Evolutionary conservation across 768 basidiomycete genomes (phyloP), one percentile per base, ranked within the genome.

Genomic region (Phlebiopsis flavidoalba): DNA sequence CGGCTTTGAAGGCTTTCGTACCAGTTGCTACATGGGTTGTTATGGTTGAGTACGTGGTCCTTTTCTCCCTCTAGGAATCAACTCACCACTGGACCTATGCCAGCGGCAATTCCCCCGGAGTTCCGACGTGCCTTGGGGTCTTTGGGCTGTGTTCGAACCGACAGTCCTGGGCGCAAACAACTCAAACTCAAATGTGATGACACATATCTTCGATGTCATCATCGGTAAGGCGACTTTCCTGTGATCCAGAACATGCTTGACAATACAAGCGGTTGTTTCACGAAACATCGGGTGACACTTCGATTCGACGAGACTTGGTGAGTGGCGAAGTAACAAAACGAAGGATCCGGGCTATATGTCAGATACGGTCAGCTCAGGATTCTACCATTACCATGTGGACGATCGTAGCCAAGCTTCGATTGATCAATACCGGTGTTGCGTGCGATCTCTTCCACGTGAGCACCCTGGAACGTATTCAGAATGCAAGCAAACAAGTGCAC

Each of bases 381-480:
- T n/a, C 48, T 11, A 49, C 8, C 12, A 8, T 17, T 43, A 17
- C 10, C 8, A 17, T 43, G 40, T 43, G 8, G 8, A 43, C 10
- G 17, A 48, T 57, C 40, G 36, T n/a, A n/a, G 70, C 73, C 70
- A 19, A 74, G 66, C 45, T 72, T 74, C 15, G 57, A 24, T 8
- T 65, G 60, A 37, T 71, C 63, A 37, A 70, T 61, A n/a, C 53
- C 53, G 50, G 56, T 66, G 36, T 60, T 55, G 53, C 56, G 62
- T 0, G 71, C 70, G 10, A 75, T 73, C 12, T 71, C 71, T 8
- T 70, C 54, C 5, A 73, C 70, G 50, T 75, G 74, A 7, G 70
- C 58, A 6, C 71, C 70, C 67, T 68, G 49, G 15, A 6, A 46
- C 7, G 33, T 7, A 52, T 5, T 5, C 8, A 52, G 5, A 26